Percentiles rank a stretch among this genome's conserved stretches.
Conservation (phyloP, 2,329 filamentous ascomycete genomes). For the Monilinia aucupariae region DNA sequence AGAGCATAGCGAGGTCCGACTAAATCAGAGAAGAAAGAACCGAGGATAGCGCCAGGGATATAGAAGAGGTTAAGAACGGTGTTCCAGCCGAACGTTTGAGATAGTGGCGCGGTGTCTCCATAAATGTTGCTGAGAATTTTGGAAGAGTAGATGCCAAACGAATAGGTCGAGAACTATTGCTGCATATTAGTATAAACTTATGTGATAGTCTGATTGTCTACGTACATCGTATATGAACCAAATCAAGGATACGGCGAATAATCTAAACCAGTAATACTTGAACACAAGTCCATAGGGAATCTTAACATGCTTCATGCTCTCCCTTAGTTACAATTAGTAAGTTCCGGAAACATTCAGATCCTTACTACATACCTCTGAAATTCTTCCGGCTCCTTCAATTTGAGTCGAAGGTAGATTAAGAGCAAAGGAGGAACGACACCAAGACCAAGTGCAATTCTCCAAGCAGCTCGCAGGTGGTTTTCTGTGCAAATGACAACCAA, state of each 20-base stretch:
- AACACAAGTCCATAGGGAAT: conserved; percentile 52
- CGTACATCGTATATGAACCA: conserved; percentile 79
- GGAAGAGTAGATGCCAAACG: conserved; percentile 79
- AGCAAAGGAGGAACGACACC: conserved; percentile 72
- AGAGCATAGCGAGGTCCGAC: conserved; percentile 74
- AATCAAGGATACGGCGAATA: conserved; percentile 65
- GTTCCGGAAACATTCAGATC: background rate
- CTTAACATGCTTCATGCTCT: conserved; percentile 38
- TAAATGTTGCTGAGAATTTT: conserved; percentile 65
- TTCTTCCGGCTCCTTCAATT: conserved; percentile 72
- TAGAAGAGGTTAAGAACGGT: conserved; percentile 86
- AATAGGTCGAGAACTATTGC: conserved; percentile 67
- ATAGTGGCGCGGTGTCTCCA: conserved; percentile 55
- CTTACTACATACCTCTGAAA: conserved; percentile 44
- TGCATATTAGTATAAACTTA: conserved; percentile 21
- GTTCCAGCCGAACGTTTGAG: conserved; percentile 81
- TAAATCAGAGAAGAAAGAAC: conserved; percentile 71
- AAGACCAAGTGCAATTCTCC: conserved; percentile 75
- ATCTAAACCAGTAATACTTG: conserved; percentile 67
- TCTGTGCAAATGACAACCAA: conserved; percentile 49
- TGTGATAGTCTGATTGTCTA: conserved; percentile 9
- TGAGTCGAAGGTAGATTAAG: conserved; percentile 65
- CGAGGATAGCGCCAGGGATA: conserved; percentile 73
- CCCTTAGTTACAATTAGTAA: conserved; percentile 26
- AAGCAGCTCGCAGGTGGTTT: conserved; percentile 65